Base-by-base conservation (phyloP, 345 rosid species). In the Cardamine occulta region DNA sequence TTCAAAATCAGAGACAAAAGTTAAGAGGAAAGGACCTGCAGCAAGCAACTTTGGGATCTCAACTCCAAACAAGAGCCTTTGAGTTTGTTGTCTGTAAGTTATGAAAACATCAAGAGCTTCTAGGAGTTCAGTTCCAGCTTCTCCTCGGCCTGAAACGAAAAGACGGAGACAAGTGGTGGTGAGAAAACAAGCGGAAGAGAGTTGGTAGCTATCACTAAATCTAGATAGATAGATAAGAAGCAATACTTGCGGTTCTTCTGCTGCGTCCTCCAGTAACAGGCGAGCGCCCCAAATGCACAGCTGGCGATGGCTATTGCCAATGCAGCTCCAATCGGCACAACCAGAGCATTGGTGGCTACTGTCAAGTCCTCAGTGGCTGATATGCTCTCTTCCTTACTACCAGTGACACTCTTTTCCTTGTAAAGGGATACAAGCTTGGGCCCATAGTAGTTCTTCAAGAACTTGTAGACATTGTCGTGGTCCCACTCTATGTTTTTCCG, bases 181-280 rank as follows among this genome's bases (percentile, higher is more conserved):
- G 42, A 73, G 39, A 15, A 13, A 29, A 29, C 68, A 31, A n/a
- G 21, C 9, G 21, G 21, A 47, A 47, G 0, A 17, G 52, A 78
- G 42, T 49, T 58, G 10, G 62, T 44, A 72, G 47, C 57, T 67
- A 58, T 57, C 77, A 78, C 74, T 78, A 65, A 73, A 56, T 79
- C 70, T 60, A 71, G 84, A 85, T 80, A 88, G 63, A 85, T 85
- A 88, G 68, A 85, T 85, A 82, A 84, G 83, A 84, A 87, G 81
- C 79, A 76, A 80, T 90, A 95, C 99, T 92, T 95, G 70, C 94
- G 89, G 82, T 83, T 95, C 91, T 95, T 95, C 88, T 95, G 98
- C 68, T 79, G 97, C 8, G 96, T 87, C 18, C 98, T 92, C 98
- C 99, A 95, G 88, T 89, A 95, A 84, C 97, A 95, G 7, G 99